These are phyloP conservation scores for Mesembryanthemum crystallinum DNA, from an alignment of 148 eudicot genomes.

Conservation along the genomic window DNA sequence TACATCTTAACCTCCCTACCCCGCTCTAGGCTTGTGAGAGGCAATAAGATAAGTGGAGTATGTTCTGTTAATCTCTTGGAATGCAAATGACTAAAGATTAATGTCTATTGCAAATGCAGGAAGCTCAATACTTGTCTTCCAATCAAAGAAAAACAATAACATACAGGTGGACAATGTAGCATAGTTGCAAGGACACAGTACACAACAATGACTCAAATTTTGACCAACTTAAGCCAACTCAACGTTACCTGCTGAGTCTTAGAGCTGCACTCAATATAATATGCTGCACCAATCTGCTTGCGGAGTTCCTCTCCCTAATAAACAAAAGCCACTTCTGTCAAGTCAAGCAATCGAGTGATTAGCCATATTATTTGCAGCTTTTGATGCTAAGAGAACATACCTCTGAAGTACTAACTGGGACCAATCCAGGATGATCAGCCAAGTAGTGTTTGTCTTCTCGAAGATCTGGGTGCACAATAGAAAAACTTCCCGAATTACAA, in stretches of 20 bases:
- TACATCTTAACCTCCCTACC: not conserved
- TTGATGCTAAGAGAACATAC: constrained; percentile 31
- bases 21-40: not conserved
- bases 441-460: constrained; percentile 92
- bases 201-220: not conserved
- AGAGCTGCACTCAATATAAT: constrained; percentile 94
- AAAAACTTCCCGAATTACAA: constrained; percentile 12
- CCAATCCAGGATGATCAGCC: constrained; percentile 97
- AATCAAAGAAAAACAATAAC: not conserved
- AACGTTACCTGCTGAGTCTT: constrained; percentile 91
- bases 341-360: not conserved
- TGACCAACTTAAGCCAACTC: not conserved
- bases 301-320: constrained; percentile 92
- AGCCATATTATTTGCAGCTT: not conserved
- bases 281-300: constrained; percentile 88
- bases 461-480: constrained; percentile 50
- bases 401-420: constrained; percentile 85
- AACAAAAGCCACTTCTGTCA: constrained; percentile 17
- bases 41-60: not conserved
- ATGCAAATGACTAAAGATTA: constrained; percentile 1
- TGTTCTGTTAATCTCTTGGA: not conserved
- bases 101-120: not conserved
- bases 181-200: not conserved
- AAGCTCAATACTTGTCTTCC: not conserved
- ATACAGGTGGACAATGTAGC: not conserved